phyloP scores from a whole-genome alignment of 495 filamentous ascomycete genomes.

The Pyrenula massariospora region DNA sequence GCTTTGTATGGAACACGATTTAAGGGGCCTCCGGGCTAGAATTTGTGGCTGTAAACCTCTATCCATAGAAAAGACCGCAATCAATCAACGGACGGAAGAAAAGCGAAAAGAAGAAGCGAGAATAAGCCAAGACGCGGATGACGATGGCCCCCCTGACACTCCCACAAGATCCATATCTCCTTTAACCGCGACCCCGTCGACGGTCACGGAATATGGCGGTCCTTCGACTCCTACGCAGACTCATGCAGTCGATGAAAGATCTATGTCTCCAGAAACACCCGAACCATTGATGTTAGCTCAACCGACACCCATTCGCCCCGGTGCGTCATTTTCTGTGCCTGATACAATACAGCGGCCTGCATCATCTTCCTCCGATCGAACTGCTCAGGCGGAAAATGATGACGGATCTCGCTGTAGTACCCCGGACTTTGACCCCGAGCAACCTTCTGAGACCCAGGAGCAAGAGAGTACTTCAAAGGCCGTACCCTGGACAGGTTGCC shows the following conservation, averaged over 20 bases:
- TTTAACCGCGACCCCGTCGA: neutral
- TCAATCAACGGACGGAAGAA: constrained; percentile 16
- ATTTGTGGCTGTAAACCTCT: constrained; percentile 50
- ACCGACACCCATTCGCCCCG: neutral
- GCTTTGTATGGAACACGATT: constrained; percentile 51
- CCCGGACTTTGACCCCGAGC: neutral
- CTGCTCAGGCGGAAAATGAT: neutral
- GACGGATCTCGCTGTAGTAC: neutral
- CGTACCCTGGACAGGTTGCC: neutral
- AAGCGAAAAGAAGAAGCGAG: neutral
- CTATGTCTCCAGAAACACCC: neutral
- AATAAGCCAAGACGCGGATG: neutral
- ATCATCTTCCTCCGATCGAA: neutral
- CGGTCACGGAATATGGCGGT: neutral
- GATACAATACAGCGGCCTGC: neutral
- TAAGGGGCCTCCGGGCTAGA: constrained; percentile 44
- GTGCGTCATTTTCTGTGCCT: neutral
- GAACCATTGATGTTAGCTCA: neutral
- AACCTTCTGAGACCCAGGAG: neutral
- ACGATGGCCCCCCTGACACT: neutral
- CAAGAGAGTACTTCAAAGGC: neutral
- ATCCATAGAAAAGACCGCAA: constrained; percentile 34
- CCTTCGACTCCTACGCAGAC: neutral
- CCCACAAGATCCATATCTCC: neutral
- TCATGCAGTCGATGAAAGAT: neutral